Evolutionary conservation across 192 early-diverging fungal species (phyloP).

Genomic region (Gaertneriomyces sp.): DNA sequence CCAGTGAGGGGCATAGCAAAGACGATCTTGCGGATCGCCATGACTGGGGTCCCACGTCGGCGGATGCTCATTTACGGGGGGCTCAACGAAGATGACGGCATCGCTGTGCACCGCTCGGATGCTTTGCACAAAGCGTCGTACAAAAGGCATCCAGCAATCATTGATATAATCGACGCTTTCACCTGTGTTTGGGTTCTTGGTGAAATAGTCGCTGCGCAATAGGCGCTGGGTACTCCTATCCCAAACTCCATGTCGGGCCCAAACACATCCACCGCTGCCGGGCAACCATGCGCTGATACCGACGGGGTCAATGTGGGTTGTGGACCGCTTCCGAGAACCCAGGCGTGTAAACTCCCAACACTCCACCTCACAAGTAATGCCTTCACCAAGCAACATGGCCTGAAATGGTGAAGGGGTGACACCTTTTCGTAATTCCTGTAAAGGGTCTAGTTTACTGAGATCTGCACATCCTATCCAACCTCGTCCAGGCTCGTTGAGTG

Average conservation of each 20-base stretch:
- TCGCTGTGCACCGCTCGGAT: conserved; percentile 52
- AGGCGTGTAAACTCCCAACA: conserved; percentile 65
- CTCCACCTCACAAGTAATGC: conserved; percentile 50
- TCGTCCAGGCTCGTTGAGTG: conserved; percentile 61
- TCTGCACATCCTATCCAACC: conserved; percentile 61
- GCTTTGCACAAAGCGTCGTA: conserved; percentile 58
- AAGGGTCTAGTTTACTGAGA: conserved; percentile 45
- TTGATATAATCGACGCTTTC: conserved; percentile 55
- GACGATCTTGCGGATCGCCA: conserved; percentile 30
- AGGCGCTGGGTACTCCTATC: conserved; percentile 23
- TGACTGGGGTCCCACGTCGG: conserved; percentile 17
- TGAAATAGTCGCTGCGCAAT: conserved; percentile 63
- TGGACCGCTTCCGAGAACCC: conserved; percentile 52
- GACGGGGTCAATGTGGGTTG: conserved; percentile 43
- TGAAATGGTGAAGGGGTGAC: conserved; percentile 68
- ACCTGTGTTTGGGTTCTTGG: conserved; percentile 57
- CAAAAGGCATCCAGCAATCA: conserved; percentile 70
- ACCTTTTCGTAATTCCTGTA: conserved; percentile 56
- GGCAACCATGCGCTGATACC: conserved; percentile 38
- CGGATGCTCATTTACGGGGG: conserved; percentile 62
- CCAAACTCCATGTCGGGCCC: conserved; percentile 73
- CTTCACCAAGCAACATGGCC: conserved; percentile 63
- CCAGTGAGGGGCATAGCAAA: conserved; percentile 77
- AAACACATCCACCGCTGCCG: conserved; percentile 50
- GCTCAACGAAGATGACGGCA: conserved; percentile 70